Percentiles rank a stretch among this genome's conserved stretches.
Conservation (phyloP, 2,329 filamentous ascomycete species). For the Exophiala mesophila region DNA sequence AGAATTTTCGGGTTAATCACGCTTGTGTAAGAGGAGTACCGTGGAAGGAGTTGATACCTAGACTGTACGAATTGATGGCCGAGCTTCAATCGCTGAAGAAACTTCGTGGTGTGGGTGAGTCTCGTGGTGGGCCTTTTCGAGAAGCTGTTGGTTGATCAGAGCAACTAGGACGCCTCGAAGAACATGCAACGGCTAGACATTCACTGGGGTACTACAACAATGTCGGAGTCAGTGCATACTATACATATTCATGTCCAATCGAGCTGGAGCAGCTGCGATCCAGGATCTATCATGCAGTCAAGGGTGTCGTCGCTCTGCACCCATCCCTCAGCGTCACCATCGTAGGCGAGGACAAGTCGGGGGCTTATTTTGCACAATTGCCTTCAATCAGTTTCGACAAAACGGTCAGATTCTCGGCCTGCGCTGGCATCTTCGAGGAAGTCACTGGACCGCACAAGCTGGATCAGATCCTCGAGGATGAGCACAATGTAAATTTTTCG, state of each 20-base stretch:
- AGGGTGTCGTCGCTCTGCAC: background rate
- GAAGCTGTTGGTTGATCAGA: no score
- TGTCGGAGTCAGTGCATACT: slow-evolving; percentile 31
- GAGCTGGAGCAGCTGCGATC: background rate
- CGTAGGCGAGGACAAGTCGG: background rate
- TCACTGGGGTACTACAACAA: slow-evolving; percentile 42
- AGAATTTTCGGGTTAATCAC: no score
- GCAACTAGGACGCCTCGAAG: slow-evolving; percentile 32
- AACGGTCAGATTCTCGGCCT: background rate
- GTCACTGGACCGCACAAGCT: background rate
- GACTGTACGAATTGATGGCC: no score
- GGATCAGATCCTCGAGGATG: background rate
- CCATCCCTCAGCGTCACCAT: background rate
- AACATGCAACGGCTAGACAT: slow-evolving; percentile 41
- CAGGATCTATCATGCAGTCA: background rate
- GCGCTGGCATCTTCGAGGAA: background rate
- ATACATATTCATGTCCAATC: background rate
- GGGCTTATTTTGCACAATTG: slow-evolving; percentile 1
- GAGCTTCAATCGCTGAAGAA: no score
- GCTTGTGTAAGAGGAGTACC: no score
- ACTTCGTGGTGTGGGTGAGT: no score
- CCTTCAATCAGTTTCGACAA: background rate
- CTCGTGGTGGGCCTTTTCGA: no score
- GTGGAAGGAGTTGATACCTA: no score
- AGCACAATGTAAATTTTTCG: slow-evolving; percentile 2